These are phyloP conservation scores for Sechiopsis laciniata DNA, from an alignment of 306 rosid species.

Conservation along the genomic window DNA sequence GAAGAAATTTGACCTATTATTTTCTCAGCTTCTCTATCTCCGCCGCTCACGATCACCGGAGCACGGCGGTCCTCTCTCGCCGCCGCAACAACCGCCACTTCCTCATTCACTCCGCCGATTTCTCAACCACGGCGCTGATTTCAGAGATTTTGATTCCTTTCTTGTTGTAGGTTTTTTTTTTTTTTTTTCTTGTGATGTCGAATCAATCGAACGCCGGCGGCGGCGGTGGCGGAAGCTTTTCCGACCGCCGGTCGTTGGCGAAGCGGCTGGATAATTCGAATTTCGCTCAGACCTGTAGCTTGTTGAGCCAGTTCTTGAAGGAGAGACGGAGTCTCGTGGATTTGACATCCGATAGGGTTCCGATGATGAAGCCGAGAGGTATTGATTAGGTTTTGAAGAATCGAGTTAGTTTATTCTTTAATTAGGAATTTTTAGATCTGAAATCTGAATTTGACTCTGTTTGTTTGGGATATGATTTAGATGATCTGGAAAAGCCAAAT, in stretches of 20 bases:
- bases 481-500: conserved; percentile 21
- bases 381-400: background rate
- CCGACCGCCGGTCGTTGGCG: background rate
- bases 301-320: conserved; percentile 63
- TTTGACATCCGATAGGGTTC: conserved; percentile 18
- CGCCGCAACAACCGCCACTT: background rate
- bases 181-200: conserved; percentile 9
- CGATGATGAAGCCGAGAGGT: conserved; percentile 13
- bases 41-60: background rate
- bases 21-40: background rate
- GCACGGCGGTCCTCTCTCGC: background rate
- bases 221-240: background rate
- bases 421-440: background rate
- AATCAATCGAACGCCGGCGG: conserved; percentile 16
- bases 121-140: background rate
- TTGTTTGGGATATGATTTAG: conserved; percentile 12
- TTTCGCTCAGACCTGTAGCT: conserved; percentile 62
- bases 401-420: background rate
- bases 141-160: background rate
- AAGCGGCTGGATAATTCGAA: conserved; percentile 48
- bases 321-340: conserved; percentile 40
- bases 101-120: background rate
- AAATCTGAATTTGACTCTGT: background rate
- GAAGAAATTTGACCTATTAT: no score
- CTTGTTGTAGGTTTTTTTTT: background rate